These are phyloP conservation scores for Exophiala bonariae DNA, from an alignment of 2,329 filamentous ascomycete species.

Conservation along the genomic window DNA sequence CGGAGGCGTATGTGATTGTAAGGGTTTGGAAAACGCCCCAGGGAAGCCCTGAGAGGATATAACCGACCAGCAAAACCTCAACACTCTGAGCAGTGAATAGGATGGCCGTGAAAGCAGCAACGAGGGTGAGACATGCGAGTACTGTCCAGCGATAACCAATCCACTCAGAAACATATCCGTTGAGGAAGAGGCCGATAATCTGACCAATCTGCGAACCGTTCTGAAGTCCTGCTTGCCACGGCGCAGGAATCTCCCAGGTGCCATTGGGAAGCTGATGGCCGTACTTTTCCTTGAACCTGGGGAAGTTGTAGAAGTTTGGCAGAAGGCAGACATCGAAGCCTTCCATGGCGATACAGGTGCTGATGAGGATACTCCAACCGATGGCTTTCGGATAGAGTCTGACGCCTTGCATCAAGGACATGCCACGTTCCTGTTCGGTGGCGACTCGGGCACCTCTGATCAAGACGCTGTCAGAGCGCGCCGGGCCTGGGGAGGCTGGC, in stretches of 20 bases:
- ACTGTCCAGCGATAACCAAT: conserved; percentile 66
- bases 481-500: neutral
- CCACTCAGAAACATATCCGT: conserved; percentile 64
- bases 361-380: conserved; percentile 79
- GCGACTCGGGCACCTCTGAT: conserved; percentile 39
- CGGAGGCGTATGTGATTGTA: conserved; percentile 49
- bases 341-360: conserved; percentile 87
- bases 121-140: conserved; percentile 56
- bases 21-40: conserved; percentile 47
- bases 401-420: conserved; percentile 63
- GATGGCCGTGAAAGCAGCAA: conserved; percentile 35
- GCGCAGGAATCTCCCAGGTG: conserved; percentile 50
- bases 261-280: conserved; percentile 37
- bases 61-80: conserved; percentile 32
- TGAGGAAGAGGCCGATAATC: conserved; percentile 66
- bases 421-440: conserved; percentile 17
- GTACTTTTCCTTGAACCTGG: conserved; percentile 43
- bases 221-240: conserved; percentile 58
- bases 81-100: conserved; percentile 39
- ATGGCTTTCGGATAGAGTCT: conserved; percentile 84
- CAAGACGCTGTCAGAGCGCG: conserved; percentile 22
- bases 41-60: conserved; percentile 40
- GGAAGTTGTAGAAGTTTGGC: conserved; percentile 71
- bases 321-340: conserved; percentile 81
- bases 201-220: conserved; percentile 58